phyloP scores from a whole-genome alignment of 2,329 filamentous ascomycete genomes.

The Pezicula radicicola region DNA sequence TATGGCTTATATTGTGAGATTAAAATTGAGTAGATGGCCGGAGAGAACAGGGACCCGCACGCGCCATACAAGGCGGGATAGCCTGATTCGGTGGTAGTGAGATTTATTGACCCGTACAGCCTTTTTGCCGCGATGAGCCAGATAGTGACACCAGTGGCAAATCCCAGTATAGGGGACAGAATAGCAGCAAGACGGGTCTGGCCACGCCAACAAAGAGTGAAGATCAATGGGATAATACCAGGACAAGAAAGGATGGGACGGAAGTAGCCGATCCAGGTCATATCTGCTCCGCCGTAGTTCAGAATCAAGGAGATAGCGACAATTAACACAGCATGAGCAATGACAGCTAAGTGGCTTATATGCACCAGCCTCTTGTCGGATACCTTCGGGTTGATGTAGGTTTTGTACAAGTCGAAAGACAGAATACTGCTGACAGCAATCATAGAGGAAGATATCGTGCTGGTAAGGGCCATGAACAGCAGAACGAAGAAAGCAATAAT shows the following conservation, averaged over 20 bases:
- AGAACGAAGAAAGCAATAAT: slow-evolving; percentile 39
- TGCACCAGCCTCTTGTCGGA: slow-evolving; percentile 37
- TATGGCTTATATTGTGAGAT: slow-evolving; percentile 26
- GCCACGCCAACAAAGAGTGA: slow-evolving; percentile 36
- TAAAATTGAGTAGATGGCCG: neutral
- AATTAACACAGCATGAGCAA: slow-evolving; percentile 45
- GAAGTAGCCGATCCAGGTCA: slow-evolving; percentile 34
- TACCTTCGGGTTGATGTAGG: slow-evolving; percentile 44
- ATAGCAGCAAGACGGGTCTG: slow-evolving; percentile 45
- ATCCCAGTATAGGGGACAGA: slow-evolving; percentile 45
- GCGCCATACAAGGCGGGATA: neutral
- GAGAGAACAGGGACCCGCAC: neutral
- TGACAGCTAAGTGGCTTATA: slow-evolving; percentile 44
- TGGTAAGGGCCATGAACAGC: slow-evolving; percentile 49
- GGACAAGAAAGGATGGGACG: slow-evolving; percentile 13
- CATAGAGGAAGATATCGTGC: slow-evolving; percentile 45
- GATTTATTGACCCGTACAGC: slow-evolving; percentile 43
- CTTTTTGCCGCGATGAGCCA: slow-evolving; percentile 48
- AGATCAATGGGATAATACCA: slow-evolving; percentile 27
- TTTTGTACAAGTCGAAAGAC: slow-evolving; percentile 47
- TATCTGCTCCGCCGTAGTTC: slow-evolving; percentile 45
- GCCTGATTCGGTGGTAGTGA: slow-evolving; percentile 36
- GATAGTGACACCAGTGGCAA: slow-evolving; percentile 47
- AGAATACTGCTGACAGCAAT: slow-evolving; percentile 49
- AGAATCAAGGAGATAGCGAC: slow-evolving; percentile 43